phyloP scores from a whole-genome alignment of 306 rosid genomes.

The cucumber (Cucumis sativus) region Cucumber_9930_V3 NC_026656.2:11989001-11989500 shows the following conservation, averaged over 20 bases:
- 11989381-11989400: background rate
- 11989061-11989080: background rate
- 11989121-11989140: background rate
- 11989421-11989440: conserved; percentile 82
- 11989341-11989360: background rate
- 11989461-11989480: conserved; percentile 33
- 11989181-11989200: background rate
- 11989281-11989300: background rate
- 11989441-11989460: conserved; percentile 74
- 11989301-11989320: background rate
- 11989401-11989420: conserved; percentile 79
- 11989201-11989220: background rate
- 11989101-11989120: background rate
- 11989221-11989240: no score
- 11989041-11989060: background rate
- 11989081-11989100: background rate
- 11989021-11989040: background rate
- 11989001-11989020: background rate
- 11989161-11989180: background rate
- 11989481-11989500: background rate
- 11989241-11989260: background rate
- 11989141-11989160: background rate
- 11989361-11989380: background rate
- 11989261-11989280: background rate
- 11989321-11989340: background rate